Evolutionary conservation across 78 protist genomes (phyloP).

Genomic region (Polysphondylium violaceum): DNA sequence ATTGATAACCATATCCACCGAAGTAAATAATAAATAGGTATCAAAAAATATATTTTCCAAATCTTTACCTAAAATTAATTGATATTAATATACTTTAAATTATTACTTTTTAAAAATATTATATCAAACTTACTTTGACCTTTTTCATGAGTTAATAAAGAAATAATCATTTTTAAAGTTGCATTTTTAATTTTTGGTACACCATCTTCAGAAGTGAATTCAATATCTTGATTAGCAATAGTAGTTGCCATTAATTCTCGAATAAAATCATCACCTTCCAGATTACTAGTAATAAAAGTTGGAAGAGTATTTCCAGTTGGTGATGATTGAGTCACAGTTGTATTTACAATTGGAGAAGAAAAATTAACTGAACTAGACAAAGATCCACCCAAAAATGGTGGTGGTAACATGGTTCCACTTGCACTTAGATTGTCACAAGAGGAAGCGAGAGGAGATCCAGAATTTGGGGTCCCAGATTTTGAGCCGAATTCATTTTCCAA

Average conservation of each 20-base stretch:
- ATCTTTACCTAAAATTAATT: constrained; percentile 5
- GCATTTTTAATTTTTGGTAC: constrained; percentile 63
- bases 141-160: constrained; percentile 53
- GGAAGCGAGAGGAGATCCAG: background rate
- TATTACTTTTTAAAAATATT: background rate
- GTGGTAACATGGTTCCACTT: background rate
- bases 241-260: constrained; percentile 66
- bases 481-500: background rate
- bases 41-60: constrained; percentile 48
- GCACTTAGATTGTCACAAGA: background rate
- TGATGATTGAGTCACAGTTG: background rate
- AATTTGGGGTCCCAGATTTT: background rate
- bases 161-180: constrained; percentile 45
- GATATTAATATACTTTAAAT: background rate
- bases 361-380: background rate
- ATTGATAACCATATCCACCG: constrained; percentile 1
- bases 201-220: constrained; percentile 69
- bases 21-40: constrained; percentile 50
- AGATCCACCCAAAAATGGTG: background rate
- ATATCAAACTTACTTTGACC: constrained; percentile 24
- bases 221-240: constrained; percentile 38
- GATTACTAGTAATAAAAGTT: background rate
- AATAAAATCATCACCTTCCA: constrained; percentile 73
- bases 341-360: background rate
- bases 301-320: constrained; percentile 19